These are phyloP conservation scores for Pleomassaria siparia DNA, from an alignment of 2,329 filamentous ascomycete genomes.

Conservation along the genomic window DNA sequence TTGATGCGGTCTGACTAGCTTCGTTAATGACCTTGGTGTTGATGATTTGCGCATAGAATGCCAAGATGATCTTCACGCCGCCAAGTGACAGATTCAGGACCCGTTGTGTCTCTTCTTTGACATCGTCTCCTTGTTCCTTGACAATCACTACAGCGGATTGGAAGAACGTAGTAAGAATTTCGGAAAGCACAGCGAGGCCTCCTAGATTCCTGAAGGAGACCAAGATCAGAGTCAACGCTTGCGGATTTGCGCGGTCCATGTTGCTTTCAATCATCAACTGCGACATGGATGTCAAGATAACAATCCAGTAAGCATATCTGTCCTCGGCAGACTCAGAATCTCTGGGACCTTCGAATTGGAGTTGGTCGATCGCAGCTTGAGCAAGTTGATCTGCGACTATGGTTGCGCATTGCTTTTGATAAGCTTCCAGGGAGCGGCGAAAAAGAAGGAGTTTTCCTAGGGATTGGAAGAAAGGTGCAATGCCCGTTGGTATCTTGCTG, in stretches of 20 bases:
- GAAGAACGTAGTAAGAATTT: conserved; percentile 70
- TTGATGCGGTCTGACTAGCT: conserved; percentile 62
- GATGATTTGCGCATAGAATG: conserved; percentile 75
- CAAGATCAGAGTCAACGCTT: conserved; percentile 69
- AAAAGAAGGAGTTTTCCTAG: conserved; percentile 79
- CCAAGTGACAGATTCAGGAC: conserved; percentile 54
- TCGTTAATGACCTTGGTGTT: conserved; percentile 81
- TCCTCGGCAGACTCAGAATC: conserved; percentile 59
- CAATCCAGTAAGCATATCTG: conserved; percentile 75
- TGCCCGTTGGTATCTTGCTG: conserved; percentile 73
- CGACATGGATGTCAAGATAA: conserved; percentile 74
- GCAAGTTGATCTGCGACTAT: conserved; percentile 70
- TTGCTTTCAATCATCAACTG: conserved; percentile 75
- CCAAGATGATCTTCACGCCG: conserved; percentile 78
- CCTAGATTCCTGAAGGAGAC: conserved; percentile 82
- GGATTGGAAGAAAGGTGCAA: conserved; percentile 83
- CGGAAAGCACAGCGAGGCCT: conserved; percentile 73
- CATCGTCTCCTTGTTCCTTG: conserved; percentile 44
- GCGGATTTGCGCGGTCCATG: conserved; percentile 37
- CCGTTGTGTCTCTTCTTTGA: conserved; percentile 47
- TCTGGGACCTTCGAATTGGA: conserved; percentile 55
- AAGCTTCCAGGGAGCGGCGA: conserved; percentile 69
- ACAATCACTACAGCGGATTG: conserved; percentile 56
- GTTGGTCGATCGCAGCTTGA: conserved; percentile 67
- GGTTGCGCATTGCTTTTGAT: conserved; percentile 62